Evolutionary conservation across 129 eudicot genomes (phyloP).

Genomic region (Ambrosia artemisiifolia): DNA sequence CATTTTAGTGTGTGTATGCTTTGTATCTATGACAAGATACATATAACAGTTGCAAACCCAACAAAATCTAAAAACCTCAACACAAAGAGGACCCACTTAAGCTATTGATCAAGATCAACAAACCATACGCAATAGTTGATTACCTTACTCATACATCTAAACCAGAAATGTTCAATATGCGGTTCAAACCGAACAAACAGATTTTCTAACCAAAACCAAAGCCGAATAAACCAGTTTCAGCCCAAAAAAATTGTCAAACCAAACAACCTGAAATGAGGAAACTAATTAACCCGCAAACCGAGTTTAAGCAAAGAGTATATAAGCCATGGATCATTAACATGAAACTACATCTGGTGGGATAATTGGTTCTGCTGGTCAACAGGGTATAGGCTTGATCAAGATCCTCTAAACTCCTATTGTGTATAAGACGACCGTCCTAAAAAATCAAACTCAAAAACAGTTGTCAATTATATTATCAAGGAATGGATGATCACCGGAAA

Average conservation of each 20-base stretch:
- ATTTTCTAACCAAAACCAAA: no score
- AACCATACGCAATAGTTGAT: not conserved
- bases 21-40: not conserved
- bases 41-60: not conserved
- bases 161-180: no score
- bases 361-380: constrained; percentile 41
- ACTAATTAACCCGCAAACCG: no score
- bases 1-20: not conserved
- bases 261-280: no score
- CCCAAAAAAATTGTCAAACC: no score
- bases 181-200: no score
- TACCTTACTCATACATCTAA: no score
- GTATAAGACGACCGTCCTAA: constrained; percentile 66
- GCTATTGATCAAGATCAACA: not conserved
- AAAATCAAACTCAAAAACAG: not conserved
- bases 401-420: constrained; percentile 77
- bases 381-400: constrained; percentile 61
- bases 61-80: not conserved
- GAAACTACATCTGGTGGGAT: constrained; percentile 26
- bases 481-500: constrained; percentile 41
- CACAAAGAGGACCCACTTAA: not conserved
- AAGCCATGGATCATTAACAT: no score
- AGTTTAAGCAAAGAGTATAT: no score
- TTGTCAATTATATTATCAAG: constrained; percentile 3
- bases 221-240: no score